A percentile compares a stretch with the other conserved stretches of the same genome.
Evolutionary conservation across 2,329 filamentous ascomycete species (phyloP).

Genomic region (Nannizziopsis barbatae): DNA sequence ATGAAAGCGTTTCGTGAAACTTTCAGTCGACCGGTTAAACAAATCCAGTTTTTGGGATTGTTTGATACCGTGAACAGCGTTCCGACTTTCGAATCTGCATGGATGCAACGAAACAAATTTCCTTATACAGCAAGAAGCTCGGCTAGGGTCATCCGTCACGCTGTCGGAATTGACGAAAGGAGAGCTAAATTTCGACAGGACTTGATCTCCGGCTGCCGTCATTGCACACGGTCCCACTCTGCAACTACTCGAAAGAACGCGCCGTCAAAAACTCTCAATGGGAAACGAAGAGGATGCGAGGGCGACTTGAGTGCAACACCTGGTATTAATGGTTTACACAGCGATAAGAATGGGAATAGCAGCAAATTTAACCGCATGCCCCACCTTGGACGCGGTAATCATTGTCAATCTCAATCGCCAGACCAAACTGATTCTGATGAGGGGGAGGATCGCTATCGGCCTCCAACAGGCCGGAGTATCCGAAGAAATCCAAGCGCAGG

Average conservation of each 20-base stretch:
- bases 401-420: not conserved
- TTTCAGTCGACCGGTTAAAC: slow-evolving; percentile 39
- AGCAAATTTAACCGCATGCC: not conserved
- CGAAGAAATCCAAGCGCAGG: not conserved
- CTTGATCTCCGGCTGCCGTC: slow-evolving; percentile 27
- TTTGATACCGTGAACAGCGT: slow-evolving; percentile 47
- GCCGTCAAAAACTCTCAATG: not conserved
- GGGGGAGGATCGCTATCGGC: slow-evolving; percentile 10
- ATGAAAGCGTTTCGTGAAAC: slow-evolving; percentile 41
- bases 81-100: slow-evolving; percentile 24
- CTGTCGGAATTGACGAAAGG: slow-evolving; percentile 44
- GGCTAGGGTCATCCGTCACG: slow-evolving; percentile 37
- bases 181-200: slow-evolving; percentile 47
- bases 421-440: slow-evolving; percentile 1
- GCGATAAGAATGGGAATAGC: not conserved
- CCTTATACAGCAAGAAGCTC: slow-evolving; percentile 26
- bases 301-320: too few relatives aligned
- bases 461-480: not conserved
- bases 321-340: not conserved
- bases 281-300: not conserved
- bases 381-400: not conserved
- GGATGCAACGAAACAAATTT: slow-evolving; percentile 23
- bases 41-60: slow-evolving; percentile 44
- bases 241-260: not conserved
- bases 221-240: not conserved